Percentiles rank a stretch among this genome's conserved stretches.
phyloP scores from a whole-genome alignment of 345 rosid species.

The Eucalyptus melliodora region DNA sequence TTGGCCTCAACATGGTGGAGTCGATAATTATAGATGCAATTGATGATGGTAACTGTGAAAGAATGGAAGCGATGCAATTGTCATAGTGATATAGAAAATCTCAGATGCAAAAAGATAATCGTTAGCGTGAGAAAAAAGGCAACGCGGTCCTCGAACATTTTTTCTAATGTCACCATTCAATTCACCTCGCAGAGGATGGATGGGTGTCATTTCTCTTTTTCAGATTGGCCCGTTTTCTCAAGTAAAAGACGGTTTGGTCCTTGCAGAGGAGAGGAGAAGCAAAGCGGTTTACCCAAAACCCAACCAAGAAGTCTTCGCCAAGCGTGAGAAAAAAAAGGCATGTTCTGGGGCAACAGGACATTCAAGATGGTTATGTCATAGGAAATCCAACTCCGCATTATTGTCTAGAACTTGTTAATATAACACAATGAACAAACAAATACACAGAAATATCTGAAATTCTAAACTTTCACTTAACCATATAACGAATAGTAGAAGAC shows the following conservation, averaged over 20 bases:
- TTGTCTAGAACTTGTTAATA: background rate
- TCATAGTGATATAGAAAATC: background rate
- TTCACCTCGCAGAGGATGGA: background rate
- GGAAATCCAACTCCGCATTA: background rate
- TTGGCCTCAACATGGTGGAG: background rate
- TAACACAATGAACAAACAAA: background rate
- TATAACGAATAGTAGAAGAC: too few relatives aligned
- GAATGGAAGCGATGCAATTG: background rate
- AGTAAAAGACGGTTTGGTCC: too few relatives aligned
- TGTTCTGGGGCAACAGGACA: too few relatives aligned
- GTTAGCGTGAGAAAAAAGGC: too few relatives aligned
- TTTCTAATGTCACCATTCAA: background rate
- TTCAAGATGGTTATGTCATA: too few relatives aligned
- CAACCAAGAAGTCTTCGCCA: too few relatives aligned
- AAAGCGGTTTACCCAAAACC: too few relatives aligned
- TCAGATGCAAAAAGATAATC: background rate
- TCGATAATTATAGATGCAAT: background rate
- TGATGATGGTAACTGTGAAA: background rate
- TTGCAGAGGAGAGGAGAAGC: too few relatives aligned
- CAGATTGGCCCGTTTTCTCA: too few relatives aligned
- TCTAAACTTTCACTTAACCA: background rate
- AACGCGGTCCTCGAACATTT: background rate
- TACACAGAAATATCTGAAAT: background rate
- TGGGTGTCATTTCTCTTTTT: too few relatives aligned
- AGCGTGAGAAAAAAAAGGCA: too few relatives aligned